These are phyloP conservation scores for Conidiobolus incongruus DNA, from an alignment of 371 early-diverging fungal species.

Conservation along the genomic window DNA sequence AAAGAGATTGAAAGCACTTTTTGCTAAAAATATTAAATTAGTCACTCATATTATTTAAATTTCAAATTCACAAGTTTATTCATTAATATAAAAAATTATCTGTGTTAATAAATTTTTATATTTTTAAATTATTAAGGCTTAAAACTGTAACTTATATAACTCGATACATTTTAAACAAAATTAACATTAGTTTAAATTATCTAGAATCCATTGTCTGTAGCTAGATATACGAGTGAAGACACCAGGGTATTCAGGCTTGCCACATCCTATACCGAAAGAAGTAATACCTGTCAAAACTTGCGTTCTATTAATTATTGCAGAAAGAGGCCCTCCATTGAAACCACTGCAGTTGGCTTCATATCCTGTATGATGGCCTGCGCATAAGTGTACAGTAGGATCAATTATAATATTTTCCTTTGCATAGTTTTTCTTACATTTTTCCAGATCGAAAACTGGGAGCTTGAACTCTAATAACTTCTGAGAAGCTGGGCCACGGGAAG, in stretches of 20 bases:
- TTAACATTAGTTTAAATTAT: too few relatives aligned
- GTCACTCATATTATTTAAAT: too few relatives aligned
- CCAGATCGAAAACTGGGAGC: background rate
- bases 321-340: conserved; percentile 1
- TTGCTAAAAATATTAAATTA: too few relatives aligned
- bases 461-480: background rate
- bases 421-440: background rate
- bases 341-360: background rate
- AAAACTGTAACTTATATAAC: too few relatives aligned
- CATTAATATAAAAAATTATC: too few relatives aligned
- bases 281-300: background rate
- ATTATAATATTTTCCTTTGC: too few relatives aligned
- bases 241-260: background rate
- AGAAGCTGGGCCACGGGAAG: background rate
- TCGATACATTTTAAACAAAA: too few relatives aligned
- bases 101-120: too few relatives aligned
- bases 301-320: background rate
- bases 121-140: too few relatives aligned
- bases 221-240: background rate
- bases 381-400: background rate
- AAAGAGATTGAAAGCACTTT: too few relatives aligned
- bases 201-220: too few relatives aligned
- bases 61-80: too few relatives aligned
- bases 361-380: background rate
- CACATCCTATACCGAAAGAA: background rate